Percentiles rank a stretch among this genome's conserved stretches.
These are phyloP conservation scores for Macrophomina phaseolina DNA, from an alignment of 2,329 filamentous ascomycete genomes.

Conservation along the genomic window DNA sequence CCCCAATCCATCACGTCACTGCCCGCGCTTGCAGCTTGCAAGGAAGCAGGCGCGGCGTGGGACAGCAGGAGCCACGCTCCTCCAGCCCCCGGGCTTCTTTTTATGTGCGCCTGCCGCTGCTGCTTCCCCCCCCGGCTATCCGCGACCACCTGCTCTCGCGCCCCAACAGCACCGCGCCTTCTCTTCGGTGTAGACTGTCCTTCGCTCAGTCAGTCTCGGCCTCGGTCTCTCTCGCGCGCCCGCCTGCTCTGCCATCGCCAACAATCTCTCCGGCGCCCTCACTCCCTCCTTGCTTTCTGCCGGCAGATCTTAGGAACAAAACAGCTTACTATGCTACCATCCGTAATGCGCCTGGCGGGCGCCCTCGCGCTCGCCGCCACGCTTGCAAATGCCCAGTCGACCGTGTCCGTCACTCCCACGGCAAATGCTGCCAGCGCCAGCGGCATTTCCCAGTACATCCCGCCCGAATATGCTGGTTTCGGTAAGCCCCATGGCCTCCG, in stretches of 20 bases:
- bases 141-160: not conserved
- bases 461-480: slow-evolving; percentile 22
- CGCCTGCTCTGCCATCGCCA: not conserved
- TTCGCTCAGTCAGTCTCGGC: slow-evolving; percentile 15
- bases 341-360: slow-evolving; percentile 6
- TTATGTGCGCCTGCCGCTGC: slow-evolving; percentile 14
- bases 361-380: slow-evolving; percentile 7
- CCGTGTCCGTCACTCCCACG: slow-evolving; percentile 40
- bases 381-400: slow-evolving; percentile 34
- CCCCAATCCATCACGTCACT: slow-evolving; percentile 24
- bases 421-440: slow-evolving; percentile 36
- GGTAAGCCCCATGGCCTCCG: slow-evolving; percentile 43
- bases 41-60: slow-evolving; percentile 7
- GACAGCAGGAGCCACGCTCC: slow-evolving; percentile 3
- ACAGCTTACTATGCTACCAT: slow-evolving; percentile 12
- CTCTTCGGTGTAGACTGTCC: slow-evolving; percentile 6
- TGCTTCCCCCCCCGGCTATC: not conserved
- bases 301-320: slow-evolving; percentile 16
- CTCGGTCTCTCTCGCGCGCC: not conserved
- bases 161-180: slow-evolving; percentile 2
- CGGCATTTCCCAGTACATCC: slow-evolving; percentile 26
- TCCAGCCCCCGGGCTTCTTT: slow-evolving; percentile 6
- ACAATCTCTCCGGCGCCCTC: not conserved
- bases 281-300: slow-evolving; percentile 10
- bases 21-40: slow-evolving; percentile 9